phyloP scores from a whole-genome alignment of 306 rosid genomes.

The Mimosa bimucronata region DNA sequence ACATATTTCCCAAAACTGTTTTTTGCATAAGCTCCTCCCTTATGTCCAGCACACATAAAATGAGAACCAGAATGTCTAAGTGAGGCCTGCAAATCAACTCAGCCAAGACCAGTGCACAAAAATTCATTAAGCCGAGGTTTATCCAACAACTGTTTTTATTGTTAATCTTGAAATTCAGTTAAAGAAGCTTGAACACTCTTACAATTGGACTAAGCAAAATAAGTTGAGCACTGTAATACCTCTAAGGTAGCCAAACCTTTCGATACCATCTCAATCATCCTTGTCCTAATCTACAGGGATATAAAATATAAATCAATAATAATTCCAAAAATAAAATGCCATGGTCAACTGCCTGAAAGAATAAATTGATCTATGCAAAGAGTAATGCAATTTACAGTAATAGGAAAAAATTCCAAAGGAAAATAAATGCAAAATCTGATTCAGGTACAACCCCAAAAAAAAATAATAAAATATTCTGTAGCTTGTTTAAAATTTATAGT shows the following conservation, averaged over 20 bases:
- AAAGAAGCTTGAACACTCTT: background rate
- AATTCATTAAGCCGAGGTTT: conserved; percentile 28
- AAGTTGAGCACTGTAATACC: conserved; percentile 53
- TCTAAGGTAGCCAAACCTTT: conserved; percentile 89
- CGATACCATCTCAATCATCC: conserved; percentile 94
- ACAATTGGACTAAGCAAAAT: conserved; percentile 15
- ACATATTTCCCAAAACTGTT: conserved; percentile 98
- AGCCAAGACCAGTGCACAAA: conserved; percentile 22
- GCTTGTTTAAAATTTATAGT: background rate
- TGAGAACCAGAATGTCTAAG: conserved; percentile 99
- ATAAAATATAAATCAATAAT: conserved; percentile 33
- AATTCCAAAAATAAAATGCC: conserved; percentile 15
- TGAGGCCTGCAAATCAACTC: conserved; percentile 73
- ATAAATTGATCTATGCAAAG: conserved; percentile 23
- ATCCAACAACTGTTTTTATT: conserved; percentile 20
- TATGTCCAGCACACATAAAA: conserved; percentile 94
- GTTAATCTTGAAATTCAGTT: conserved; percentile 7
- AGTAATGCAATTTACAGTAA: conserved; percentile 26
- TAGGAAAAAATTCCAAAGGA: background rate
- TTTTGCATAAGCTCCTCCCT: conserved; percentile 98
- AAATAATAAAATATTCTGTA: background rate
- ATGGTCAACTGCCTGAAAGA: background rate
- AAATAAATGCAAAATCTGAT: conserved; percentile 8
- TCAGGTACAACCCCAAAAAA: conserved; percentile 19
- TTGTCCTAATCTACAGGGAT: conserved; percentile 67